Percentiles rank a stretch among this genome's conserved stretches.
Evolutionary conservation across 495 filamentous ascomycete genomes (phyloP).

Genomic region (Thozetella sp.): DNA sequence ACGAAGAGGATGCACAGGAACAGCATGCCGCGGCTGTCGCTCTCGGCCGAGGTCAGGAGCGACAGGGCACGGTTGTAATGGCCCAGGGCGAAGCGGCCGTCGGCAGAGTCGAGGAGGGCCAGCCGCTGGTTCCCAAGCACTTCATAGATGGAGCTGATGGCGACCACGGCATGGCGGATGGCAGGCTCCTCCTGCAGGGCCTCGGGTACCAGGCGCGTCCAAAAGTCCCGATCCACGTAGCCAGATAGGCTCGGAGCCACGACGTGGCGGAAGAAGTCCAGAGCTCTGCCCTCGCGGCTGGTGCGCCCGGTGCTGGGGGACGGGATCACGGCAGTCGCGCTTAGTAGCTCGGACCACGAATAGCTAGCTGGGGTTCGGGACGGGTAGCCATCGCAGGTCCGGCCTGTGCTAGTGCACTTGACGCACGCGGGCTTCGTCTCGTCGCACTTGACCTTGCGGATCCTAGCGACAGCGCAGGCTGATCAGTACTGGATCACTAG

Average conservation of each 20-base stretch:
- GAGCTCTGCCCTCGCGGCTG: slow-evolving; percentile 27
- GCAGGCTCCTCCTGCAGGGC: slow-evolving; percentile 51
- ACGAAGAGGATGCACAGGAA: slow-evolving; percentile 58
- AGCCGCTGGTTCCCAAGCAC: slow-evolving; percentile 19
- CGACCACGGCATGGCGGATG: slow-evolving; percentile 57
- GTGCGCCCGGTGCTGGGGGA: slow-evolving; percentile 17
- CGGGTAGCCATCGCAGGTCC: slow-evolving; percentile 31
- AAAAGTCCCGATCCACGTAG: slow-evolving; percentile 50
- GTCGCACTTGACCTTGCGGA: slow-evolving; percentile 39
- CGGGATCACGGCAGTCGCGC: slow-evolving; percentile 20
- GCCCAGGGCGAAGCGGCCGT: slow-evolving; percentile 22
- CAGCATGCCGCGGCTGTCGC: slow-evolving; percentile 34
- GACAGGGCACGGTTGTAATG: slow-evolving; percentile 36
- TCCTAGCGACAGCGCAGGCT: slow-evolving; percentile 7
- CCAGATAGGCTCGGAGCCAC: slow-evolving; percentile 38
- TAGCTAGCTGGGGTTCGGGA: slow-evolving; percentile 11
- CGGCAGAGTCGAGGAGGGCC: slow-evolving; percentile 11
- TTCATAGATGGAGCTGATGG: slow-evolving; percentile 34
- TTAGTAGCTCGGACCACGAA: slow-evolving; percentile 24
- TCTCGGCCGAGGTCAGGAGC: slow-evolving; percentile 23
- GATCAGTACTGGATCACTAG: background rate
- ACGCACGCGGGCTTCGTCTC: slow-evolving; percentile 31
- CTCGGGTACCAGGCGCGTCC: slow-evolving; percentile 51
- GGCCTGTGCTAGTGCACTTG: slow-evolving; percentile 26
- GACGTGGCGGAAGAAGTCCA: slow-evolving; percentile 45